phyloP scores from a whole-genome alignment of 2,329 filamentous ascomycete genomes.

The Ceratocystis albifundus region DNA sequence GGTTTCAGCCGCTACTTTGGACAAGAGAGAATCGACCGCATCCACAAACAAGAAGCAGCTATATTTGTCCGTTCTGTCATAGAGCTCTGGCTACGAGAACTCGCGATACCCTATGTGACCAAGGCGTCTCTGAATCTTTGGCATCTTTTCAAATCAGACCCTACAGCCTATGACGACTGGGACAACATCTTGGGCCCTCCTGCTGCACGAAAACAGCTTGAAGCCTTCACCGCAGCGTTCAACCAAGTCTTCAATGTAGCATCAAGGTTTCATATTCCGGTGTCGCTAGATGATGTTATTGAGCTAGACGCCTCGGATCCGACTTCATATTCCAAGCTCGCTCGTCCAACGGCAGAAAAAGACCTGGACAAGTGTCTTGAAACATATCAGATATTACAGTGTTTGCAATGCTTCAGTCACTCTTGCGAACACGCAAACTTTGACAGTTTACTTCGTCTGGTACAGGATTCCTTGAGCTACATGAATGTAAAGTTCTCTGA shows the following conservation, averaged over 20 bases:
- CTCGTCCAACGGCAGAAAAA: neutral
- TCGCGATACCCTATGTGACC: slow-evolving; percentile 31
- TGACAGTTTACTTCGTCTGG: slow-evolving; percentile 28
- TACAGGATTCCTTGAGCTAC: slow-evolving; percentile 18
- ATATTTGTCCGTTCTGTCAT: slow-evolving; percentile 15
- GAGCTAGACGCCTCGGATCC: slow-evolving; percentile 27
- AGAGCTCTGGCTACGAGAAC: slow-evolving; percentile 44
- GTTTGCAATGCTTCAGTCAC: slow-evolving; percentile 48
- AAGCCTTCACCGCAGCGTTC: slow-evolving; percentile 44
- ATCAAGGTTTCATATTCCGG: slow-evolving; percentile 30
- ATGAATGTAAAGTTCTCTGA: slow-evolving; percentile 14
- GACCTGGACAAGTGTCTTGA: slow-evolving; percentile 33
- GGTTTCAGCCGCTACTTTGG: slow-evolving; percentile 21
- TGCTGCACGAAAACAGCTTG: neutral
- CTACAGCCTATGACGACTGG: slow-evolving; percentile 12
- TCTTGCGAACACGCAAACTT: slow-evolving; percentile 53
- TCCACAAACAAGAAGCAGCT: slow-evolving; percentile 18
- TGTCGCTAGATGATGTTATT: slow-evolving; percentile 43
- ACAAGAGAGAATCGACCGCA: slow-evolving; percentile 18
- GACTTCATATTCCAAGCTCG: slow-evolving; percentile 4
- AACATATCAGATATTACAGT: slow-evolving; percentile 45
- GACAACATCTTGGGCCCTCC: slow-evolving; percentile 6
- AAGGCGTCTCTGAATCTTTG: slow-evolving; percentile 14
- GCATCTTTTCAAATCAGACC: slow-evolving; percentile 10
- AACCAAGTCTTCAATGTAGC: slow-evolving; percentile 40